A percentile compares a stretch with the other conserved stretches of the same genome.
Conservation (phyloP, 2,329 filamentous ascomycete genomes). For the Diaporthe sp. region DNA sequence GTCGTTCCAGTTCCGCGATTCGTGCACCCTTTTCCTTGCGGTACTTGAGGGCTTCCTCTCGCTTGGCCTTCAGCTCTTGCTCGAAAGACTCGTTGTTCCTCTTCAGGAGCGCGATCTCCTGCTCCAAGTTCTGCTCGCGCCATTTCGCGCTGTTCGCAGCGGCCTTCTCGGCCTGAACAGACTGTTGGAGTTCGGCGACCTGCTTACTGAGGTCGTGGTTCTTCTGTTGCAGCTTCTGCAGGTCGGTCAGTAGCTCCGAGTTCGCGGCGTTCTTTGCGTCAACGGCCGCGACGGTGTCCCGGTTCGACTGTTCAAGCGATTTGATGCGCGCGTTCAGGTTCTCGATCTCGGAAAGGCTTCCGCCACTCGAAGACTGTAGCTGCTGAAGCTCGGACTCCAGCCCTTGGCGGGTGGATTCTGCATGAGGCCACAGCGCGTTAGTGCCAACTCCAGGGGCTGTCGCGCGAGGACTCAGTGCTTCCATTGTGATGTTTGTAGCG, state of each 20-base stretch:
- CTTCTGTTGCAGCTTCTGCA: constrained; percentile 90
- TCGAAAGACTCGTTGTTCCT: constrained; percentile 96
- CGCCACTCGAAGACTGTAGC: constrained; percentile 80
- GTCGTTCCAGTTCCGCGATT: constrained; percentile 88
- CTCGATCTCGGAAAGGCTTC: constrained; percentile 81
- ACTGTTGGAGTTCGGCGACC: constrained; percentile 84
- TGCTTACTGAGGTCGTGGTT: constrained; percentile 87
- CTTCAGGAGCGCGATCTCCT: constrained; percentile 90
- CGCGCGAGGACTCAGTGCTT: constrained; percentile 13
- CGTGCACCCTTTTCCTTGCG: constrained; percentile 95
- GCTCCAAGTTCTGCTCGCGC: constrained; percentile 88
- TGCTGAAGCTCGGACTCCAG: constrained; percentile 86
- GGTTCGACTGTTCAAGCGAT: constrained; percentile 90
- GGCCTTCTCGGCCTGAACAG: constrained; percentile 84
- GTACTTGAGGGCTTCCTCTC: constrained; percentile 87
- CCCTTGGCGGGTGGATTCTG: constrained; percentile 81
- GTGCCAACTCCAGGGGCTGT: background rate
- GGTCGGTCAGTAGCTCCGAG: constrained; percentile 86
- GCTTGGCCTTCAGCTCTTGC: constrained; percentile 90
- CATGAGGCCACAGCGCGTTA: constrained; percentile 42
- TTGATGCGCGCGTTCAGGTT: constrained; percentile 85
- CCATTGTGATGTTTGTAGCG: constrained; percentile 42
- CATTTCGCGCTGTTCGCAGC: constrained; percentile 87
- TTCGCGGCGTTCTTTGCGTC: constrained; percentile 92
- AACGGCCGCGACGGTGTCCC: constrained; percentile 88